Evolutionary conservation across 2,329 filamentous ascomycete genomes (phyloP).

Genomic region (Penicillium crustosum): DNA sequence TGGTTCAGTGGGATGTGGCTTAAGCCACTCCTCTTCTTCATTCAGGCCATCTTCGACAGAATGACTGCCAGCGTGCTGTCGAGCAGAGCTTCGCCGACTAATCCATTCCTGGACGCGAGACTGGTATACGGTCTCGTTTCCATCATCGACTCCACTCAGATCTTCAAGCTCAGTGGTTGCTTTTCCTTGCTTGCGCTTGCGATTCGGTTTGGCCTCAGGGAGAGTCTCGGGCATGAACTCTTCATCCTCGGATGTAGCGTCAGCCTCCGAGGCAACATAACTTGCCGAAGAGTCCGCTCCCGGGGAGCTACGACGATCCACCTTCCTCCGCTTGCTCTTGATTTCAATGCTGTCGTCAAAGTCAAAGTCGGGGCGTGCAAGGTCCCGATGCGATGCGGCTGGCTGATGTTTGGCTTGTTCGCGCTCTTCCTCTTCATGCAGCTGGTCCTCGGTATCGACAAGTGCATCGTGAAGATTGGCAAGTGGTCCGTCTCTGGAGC

Average conservation of each 20-base stretch:
- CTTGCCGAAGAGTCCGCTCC: constrained; percentile 33
- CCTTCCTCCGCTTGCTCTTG: constrained; percentile 38
- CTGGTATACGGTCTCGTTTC: constrained; percentile 79
- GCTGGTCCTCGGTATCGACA: constrained; percentile 75
- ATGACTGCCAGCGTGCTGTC: constrained; percentile 46
- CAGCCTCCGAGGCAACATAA: constrained; percentile 35
- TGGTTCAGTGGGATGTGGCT: constrained; percentile 70
- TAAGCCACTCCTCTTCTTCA: constrained; percentile 67
- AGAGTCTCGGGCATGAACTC: constrained; percentile 36
- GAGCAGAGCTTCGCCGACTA: constrained; percentile 59
- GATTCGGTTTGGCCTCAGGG: constrained; percentile 18
- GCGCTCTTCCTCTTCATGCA: constrained; percentile 51
- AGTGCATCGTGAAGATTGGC: constrained; percentile 75
- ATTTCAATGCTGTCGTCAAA: constrained; percentile 43
- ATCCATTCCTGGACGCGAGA: constrained; percentile 74
- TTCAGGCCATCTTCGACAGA: constrained; percentile 39
- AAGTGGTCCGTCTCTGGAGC: constrained; percentile 58
- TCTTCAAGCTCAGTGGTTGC: constrained; percentile 52
- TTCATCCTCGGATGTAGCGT: constrained; percentile 36
- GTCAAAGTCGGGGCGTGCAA: constrained; percentile 71
- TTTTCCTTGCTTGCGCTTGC: constrained; percentile 25
- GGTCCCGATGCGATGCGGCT: constrained; percentile 67
- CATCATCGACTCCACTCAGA: constrained; percentile 74
- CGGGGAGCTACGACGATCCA: constrained; percentile 18
- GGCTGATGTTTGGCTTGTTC: constrained; percentile 40